Evolutionary conservation across 129 eudicot species (phyloP).

Genomic region (Smallanthus sonchifolius): DNA sequence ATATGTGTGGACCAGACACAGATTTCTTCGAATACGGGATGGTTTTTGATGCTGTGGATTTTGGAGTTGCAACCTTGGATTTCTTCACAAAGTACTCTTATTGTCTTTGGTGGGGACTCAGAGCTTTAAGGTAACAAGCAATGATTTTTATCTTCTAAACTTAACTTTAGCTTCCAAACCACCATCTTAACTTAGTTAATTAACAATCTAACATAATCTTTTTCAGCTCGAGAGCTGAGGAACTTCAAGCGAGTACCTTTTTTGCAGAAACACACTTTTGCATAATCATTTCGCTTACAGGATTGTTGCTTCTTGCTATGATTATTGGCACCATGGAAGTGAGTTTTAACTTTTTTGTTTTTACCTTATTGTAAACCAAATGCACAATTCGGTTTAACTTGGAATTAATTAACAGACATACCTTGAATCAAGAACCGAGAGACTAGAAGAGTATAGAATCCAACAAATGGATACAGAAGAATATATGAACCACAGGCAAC

Average conservation of each 20-base stretch:
- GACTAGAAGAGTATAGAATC: conserved; percentile 74
- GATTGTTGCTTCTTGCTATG: conserved; percentile 70
- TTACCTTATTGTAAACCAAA: neutral
- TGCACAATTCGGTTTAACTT: neutral
- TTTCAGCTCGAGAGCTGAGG: conserved; percentile 74
- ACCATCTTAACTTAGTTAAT: neutral
- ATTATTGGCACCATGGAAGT: conserved; percentile 91
- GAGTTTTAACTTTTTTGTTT: conserved; percentile 5
- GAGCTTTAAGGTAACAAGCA: conserved; percentile 50
- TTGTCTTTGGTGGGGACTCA: conserved; percentile 82
- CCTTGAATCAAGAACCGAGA: conserved; percentile 58
- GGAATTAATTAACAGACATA: conserved; percentile 39
- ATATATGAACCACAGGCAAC: conserved; percentile 79
- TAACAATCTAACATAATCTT: neutral
- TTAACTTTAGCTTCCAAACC: neutral
- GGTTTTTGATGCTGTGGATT: conserved; percentile 38
- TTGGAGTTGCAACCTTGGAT: conserved; percentile 33
- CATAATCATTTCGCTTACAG: conserved; percentile 57
- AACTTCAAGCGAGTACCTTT: conserved; percentile 53
- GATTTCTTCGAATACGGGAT: conserved; percentile 52
- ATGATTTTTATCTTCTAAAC: neutral
- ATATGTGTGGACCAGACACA: conserved; percentile 38
- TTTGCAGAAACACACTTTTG: conserved; percentile 66
- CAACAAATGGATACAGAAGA: conserved; percentile 63
- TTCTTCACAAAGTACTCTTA: conserved; percentile 58